phyloP scores from a whole-genome alignment of 116 monocot species.

The Posidonia oceanica region DNA sequence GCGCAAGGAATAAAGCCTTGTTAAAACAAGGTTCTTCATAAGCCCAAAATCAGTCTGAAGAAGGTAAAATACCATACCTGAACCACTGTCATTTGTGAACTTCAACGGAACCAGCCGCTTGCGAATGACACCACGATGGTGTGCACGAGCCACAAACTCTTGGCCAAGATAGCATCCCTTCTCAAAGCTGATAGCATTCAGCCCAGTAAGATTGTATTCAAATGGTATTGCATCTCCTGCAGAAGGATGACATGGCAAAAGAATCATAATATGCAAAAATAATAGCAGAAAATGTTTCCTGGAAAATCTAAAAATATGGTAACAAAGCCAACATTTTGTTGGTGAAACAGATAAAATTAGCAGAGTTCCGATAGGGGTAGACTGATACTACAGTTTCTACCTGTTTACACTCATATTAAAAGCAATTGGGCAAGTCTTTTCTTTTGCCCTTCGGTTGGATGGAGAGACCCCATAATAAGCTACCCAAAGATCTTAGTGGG shows the following conservation, averaged over 20 bases:
- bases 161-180: conserved; percentile 98
- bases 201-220: conserved; percentile 76
- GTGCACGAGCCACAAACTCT: conserved; percentile 86
- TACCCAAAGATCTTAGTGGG: too few species aligned
- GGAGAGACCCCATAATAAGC: too few species aligned
- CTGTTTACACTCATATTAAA: too few species aligned
- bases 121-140: conserved; percentile 90
- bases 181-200: conserved; percentile 90
- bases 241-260: not conserved
- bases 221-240: conserved; percentile 88
- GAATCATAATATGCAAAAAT: too few species aligned
- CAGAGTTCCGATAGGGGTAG: too few species aligned
- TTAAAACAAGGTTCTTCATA: not conserved
- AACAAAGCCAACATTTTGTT: too few species aligned
- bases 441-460: too few species aligned
- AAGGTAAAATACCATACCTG: conserved; percentile 25
- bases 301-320: too few species aligned
- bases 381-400: too few species aligned
- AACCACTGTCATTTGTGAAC: conserved; percentile 33
- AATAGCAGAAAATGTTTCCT: too few species aligned
- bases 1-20: not conserved
- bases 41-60: not conserved
- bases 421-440: too few species aligned
- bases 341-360: too few species aligned
- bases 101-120: conserved; percentile 82